Percentiles rank a stretch among this genome's conserved stretches.
phyloP scores from a whole-genome alignment of 768 basidiomycete species.

The Gymnopilus dilepis region DNA sequence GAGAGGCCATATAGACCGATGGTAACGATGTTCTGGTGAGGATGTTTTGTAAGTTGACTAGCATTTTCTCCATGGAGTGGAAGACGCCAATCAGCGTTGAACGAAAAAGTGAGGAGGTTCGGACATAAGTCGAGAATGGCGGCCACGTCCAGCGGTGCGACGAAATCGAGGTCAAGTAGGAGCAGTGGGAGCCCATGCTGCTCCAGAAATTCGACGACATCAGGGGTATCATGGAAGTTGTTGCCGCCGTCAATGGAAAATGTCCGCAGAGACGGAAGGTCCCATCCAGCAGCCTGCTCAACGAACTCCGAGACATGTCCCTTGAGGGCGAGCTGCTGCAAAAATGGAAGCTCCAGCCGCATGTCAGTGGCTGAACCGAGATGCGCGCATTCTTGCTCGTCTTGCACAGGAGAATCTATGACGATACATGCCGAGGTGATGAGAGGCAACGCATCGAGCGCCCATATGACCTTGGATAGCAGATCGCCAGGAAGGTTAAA shows the following conservation, averaged over 20 bases:
- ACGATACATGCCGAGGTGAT: slow-evolving; percentile 62
- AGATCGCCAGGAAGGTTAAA: slow-evolving; percentile 61
- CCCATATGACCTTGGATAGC: slow-evolving; percentile 73
- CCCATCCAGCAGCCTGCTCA: slow-evolving; percentile 73
- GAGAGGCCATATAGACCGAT: slow-evolving; percentile 74
- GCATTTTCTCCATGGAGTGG: slow-evolving; percentile 37
- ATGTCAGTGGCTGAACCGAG: slow-evolving; percentile 69
- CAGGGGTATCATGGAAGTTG: slow-evolving; percentile 56
- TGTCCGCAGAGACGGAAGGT: slow-evolving; percentile 60
- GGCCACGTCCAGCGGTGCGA: slow-evolving; percentile 60
- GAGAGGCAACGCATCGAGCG: slow-evolving; percentile 63
- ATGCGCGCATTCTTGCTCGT: slow-evolving; percentile 39
- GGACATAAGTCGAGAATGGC: slow-evolving; percentile 70
- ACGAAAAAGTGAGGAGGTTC: slow-evolving; percentile 62
- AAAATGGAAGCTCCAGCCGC: slow-evolving; percentile 53
- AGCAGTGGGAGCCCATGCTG: slow-evolving; percentile 61
- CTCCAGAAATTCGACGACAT: slow-evolving; percentile 61
- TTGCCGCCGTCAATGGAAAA: slow-evolving; percentile 61
- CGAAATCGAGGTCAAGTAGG: slow-evolving; percentile 69
- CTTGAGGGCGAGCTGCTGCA: slow-evolving; percentile 67
- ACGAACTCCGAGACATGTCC: slow-evolving; percentile 69
- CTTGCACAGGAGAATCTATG: slow-evolving; percentile 44
- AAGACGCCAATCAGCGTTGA: slow-evolving; percentile 79
- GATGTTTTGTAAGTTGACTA: slow-evolving; percentile 50
- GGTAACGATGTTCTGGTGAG: slow-evolving; percentile 60